phyloP scores from a whole-genome alignment of 2,329 filamentous ascomycete genomes.

The Fusarium incarnatum region DNA sequence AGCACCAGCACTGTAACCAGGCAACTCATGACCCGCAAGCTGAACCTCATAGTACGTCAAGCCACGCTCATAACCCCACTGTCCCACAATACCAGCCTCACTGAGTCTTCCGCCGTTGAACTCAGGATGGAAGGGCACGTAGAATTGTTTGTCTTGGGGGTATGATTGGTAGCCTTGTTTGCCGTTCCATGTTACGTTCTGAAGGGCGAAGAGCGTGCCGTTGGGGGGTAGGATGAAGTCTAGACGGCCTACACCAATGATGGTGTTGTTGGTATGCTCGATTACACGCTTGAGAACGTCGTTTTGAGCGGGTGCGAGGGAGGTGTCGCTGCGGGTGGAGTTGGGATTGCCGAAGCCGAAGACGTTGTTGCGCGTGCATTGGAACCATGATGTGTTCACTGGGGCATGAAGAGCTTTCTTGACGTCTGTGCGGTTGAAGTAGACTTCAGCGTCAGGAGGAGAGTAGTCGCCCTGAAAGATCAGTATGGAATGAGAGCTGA shows the following conservation, averaged over 20 bases:
- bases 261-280: conserved; percentile 50
- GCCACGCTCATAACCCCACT: conserved; percentile 77
- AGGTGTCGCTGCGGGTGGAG: conserved; percentile 30
- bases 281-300: conserved; percentile 47
- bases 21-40: conserved; percentile 68
- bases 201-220: conserved; percentile 77
- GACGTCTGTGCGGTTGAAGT: conserved; percentile 78
- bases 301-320: conserved; percentile 33
- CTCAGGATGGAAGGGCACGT: conserved; percentile 70
- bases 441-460: conserved; percentile 70
- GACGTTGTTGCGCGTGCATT: conserved; percentile 44
- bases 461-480: conserved; percentile 64
- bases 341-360: conserved; percentile 43
- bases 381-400: conserved; percentile 43
- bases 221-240: conserved; percentile 77
- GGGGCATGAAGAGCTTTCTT: conserved; percentile 76
- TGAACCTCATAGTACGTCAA: conserved; percentile 77
- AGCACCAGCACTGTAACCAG: conserved; percentile 45
- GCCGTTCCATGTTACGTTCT: conserved; percentile 85
- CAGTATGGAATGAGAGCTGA: not conserved
- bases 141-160: conserved; percentile 66
- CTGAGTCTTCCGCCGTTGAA: conserved; percentile 60
- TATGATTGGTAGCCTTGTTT: conserved; percentile 72
- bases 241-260: conserved; percentile 47
- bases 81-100: conserved; percentile 75